Evolutionary conservation across 2,329 filamentous ascomycete genomes (phyloP), one percentile per base, ranked within the genome.

Genomic region (Hymenoscyphus salicellus): DNA sequence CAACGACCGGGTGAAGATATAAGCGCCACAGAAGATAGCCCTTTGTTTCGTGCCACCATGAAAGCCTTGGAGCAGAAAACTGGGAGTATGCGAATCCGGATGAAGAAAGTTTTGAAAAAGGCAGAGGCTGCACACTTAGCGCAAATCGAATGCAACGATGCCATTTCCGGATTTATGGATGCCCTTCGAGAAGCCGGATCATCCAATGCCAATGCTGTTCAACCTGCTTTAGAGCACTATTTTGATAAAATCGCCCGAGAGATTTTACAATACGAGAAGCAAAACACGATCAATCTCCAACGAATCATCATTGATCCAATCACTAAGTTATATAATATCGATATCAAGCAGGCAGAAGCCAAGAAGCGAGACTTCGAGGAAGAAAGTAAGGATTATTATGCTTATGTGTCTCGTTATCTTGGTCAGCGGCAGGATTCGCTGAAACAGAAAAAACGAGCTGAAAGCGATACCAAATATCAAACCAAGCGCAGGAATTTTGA

Each of bases 281-380:
- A 91, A 69, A 98, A 97, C 75, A 88, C 91, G 0, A 73, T 81
- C 46, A 94, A 97, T 72, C 83, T 99, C 38, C 93, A 97, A 73
- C 94, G 88, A 75, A 89, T 96, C 61, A 93, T 99, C 73, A 97
- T 99, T 70, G 95, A 99, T 55, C 96, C 96, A 0, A 85, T 99
- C 70, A 89, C 86, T 69, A 96, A 92, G 78, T 81, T 99, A 16
- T 99, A 99, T 78, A 92, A 92, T 66, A 84, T 94, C 69, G 96
- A 99, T 73, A 98, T 99, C 80, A 99, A 99, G 78, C 93, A 97
- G 77, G 96, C 94, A 30, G 95, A 99, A 74, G 84, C 90, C 49
- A 99, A 99, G 81, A 96, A 95, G 79, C 92, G 95, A 70, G 95
- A 98, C 72, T 99, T 99, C 72, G 95, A 99, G 69, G 95, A 99